Evolutionary conservation across 139 green algal species (phyloP).

Genomic region (Chlamydomonas incerta): DNA sequence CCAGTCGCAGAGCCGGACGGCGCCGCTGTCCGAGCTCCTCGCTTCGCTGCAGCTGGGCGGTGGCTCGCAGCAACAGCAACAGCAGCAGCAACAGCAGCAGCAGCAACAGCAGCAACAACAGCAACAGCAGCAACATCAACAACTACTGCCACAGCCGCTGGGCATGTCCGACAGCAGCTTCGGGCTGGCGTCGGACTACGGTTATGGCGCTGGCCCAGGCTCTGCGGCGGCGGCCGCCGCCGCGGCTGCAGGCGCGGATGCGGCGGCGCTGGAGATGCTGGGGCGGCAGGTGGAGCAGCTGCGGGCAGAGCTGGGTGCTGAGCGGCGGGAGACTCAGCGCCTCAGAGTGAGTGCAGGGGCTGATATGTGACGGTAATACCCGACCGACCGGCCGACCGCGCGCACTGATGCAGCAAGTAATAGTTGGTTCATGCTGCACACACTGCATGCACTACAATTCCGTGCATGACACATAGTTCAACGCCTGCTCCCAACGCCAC

Average conservation of each 20-base stretch:
- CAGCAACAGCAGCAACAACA: too few species aligned
- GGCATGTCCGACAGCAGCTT: not conserved
- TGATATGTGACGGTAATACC: too few species aligned
- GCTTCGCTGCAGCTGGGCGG: slow-evolving; percentile 20
- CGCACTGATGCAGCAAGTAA: too few species aligned
- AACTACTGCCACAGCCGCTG: too few species aligned
- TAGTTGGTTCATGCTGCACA: too few species aligned
- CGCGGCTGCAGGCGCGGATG: not conserved
- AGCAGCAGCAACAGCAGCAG: not conserved
- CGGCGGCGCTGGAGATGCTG: slow-evolving; percentile 6
- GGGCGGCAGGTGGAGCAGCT: slow-evolving; percentile 36
- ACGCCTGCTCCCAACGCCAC: not conserved
- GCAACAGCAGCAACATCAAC: not conserved
- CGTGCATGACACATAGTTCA: not conserved
- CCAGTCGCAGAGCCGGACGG: not conserved
- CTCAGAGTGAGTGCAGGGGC: slow-evolving; percentile 11
- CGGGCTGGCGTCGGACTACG: not conserved
- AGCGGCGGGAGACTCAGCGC: slow-evolving; percentile 21
- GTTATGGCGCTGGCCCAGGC: not conserved
- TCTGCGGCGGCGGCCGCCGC: not conserved
- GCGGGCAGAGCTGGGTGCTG: slow-evolving; percentile 23
- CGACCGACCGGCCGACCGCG: too few species aligned
- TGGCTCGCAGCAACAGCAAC: not conserved
- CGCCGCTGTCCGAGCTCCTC: slow-evolving; percentile 11
- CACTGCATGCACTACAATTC: too few species aligned